These are phyloP conservation scores for Mikania micrantha DNA, from an alignment of 129 eudicot genomes.

Conservation along the genomic window DNA sequence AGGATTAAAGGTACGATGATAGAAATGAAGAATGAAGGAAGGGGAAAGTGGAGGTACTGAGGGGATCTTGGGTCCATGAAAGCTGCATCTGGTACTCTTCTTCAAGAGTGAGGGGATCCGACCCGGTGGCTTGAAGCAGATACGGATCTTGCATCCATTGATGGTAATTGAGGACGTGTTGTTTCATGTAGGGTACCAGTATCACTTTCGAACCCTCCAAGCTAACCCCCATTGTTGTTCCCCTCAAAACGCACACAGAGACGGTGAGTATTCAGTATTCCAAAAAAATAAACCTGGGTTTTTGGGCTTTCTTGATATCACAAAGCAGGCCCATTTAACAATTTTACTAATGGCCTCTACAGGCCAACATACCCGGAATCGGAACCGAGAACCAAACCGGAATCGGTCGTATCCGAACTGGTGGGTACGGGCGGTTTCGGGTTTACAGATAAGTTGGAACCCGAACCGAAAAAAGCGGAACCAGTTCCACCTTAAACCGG, in stretches of 20 bases:
- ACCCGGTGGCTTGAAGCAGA: slow-evolving; percentile 79
- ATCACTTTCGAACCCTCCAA: slow-evolving; percentile 72
- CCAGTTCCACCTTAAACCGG: too few species aligned
- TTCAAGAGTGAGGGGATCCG: slow-evolving; percentile 72
- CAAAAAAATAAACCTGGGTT: neutral
- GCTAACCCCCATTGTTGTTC: slow-evolving; percentile 45
- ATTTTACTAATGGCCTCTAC: too few species aligned
- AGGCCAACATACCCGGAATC: too few species aligned
- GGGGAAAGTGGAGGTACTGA: slow-evolving; percentile 33
- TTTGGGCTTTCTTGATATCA: neutral
- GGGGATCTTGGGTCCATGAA: slow-evolving; percentile 90
- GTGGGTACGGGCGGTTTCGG: too few species aligned
- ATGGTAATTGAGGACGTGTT: slow-evolving; percentile 82
- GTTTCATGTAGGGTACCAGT: slow-evolving; percentile 73
- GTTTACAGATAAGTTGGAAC: too few species aligned
- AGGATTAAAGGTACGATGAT: neutral
- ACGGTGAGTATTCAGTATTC: too few species aligned
- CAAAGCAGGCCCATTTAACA: neutral
- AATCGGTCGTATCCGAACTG: too few species aligned
- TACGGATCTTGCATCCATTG: slow-evolving; percentile 86
- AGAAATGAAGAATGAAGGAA: neutral
- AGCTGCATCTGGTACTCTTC: slow-evolving; percentile 87
- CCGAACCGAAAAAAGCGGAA: too few species aligned
- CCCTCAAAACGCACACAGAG: neutral
- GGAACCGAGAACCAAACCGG: too few species aligned